phyloP scores from a whole-genome alignment of 306 rosid species.

The Prosopis cineraria region DNA sequence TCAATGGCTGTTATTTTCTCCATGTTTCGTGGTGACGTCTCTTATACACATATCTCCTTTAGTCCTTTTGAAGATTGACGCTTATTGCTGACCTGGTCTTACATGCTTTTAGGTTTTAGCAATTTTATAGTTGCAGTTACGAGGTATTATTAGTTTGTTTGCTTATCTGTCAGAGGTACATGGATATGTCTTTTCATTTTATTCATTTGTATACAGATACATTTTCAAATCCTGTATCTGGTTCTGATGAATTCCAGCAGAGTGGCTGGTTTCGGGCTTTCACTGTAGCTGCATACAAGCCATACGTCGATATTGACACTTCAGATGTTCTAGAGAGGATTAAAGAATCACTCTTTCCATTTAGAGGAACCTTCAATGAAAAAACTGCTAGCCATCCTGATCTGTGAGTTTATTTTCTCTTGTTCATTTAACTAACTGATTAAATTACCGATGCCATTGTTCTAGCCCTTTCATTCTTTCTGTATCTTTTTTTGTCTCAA shows the following conservation, averaged over 20 bases:
- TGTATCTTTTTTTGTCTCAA: too few species aligned
- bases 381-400: constrained; percentile 86
- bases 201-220: constrained; percentile 61
- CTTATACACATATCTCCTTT: not conserved
- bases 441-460: constrained; percentile 3
- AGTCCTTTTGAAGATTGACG: constrained; percentile 3
- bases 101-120: not conserved
- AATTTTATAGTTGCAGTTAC: constrained; percentile 13
- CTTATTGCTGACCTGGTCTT: constrained; percentile 1
- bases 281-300: constrained; percentile 73
- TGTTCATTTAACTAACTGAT: constrained; percentile 18
- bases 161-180: constrained; percentile 18
- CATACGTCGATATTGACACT: constrained; percentile 87
- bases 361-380: constrained; percentile 86
- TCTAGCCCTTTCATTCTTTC: not conserved
- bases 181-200: constrained; percentile 23
- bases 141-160: not conserved
- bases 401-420: constrained; percentile 62
- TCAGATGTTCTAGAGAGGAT: constrained; percentile 87
- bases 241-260: constrained; percentile 84
- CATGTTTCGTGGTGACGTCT: not conserved
- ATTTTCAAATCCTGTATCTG: constrained; percentile 82
- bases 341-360: constrained; percentile 80
- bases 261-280: constrained; percentile 75
- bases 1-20: not conserved